Evolutionary conservation across 176 grass and related monocot genomes (phyloP).

Genomic region (Alloteropsis semialata): DNA sequence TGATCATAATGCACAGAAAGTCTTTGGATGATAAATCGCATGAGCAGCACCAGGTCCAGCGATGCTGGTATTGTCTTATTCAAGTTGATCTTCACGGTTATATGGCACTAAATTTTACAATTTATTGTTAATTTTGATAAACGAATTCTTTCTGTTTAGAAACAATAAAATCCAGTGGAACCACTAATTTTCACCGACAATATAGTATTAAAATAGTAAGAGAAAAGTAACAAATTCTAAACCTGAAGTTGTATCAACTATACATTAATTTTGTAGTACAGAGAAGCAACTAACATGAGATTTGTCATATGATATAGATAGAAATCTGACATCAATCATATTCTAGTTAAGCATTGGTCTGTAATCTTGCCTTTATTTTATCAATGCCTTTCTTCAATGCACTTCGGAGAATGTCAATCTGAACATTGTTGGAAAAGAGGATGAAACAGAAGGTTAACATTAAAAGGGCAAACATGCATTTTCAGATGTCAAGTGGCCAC

Average conservation of each 20-base stretch:
- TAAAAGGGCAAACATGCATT: background rate
- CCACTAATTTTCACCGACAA: background rate
- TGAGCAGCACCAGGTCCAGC: background rate
- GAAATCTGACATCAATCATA: background rate
- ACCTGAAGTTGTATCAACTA: background rate
- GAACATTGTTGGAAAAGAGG: constrained; percentile 20
- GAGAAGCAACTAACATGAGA: constrained; percentile 14
- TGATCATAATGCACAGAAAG: constrained; percentile 4
- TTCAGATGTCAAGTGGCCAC: background rate
- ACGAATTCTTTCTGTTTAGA: background rate
- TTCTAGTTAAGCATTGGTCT: constrained; percentile 7
- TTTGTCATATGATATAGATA: background rate
- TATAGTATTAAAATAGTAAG: background rate
- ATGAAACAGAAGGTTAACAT: constrained; percentile 3
- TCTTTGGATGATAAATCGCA: background rate
- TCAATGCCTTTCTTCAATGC: constrained; percentile 56
- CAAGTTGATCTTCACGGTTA: background rate
- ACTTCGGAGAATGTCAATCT: constrained; percentile 50
- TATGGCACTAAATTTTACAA: background rate
- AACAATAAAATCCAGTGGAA: constrained; percentile 11
- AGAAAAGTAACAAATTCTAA: background rate
- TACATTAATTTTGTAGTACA: background rate
- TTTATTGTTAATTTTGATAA: background rate
- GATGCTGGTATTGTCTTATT: background rate
- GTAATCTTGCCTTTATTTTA: constrained; percentile 54